Conservation (phyloP, 2,329 filamentous ascomycete species). For the Verticillium dahliae region DNA sequence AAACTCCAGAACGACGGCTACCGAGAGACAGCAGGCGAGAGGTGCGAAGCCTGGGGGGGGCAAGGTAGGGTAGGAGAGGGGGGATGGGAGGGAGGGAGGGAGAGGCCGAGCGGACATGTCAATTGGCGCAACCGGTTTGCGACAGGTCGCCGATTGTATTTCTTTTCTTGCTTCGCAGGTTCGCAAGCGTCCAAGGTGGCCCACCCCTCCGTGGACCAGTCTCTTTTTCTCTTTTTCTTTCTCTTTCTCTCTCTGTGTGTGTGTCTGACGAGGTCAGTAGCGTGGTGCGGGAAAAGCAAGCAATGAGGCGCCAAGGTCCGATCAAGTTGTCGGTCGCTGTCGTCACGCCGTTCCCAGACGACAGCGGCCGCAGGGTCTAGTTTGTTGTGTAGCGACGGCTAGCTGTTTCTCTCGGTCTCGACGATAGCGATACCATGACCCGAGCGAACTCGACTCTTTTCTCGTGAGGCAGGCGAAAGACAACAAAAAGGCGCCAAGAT, state of each 20-base stretch:
- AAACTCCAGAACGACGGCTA: background rate
- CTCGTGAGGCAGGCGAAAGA: too few species aligned
- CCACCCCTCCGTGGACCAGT: background rate
- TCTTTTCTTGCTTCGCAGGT: background rate
- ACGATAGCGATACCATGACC: too few species aligned
- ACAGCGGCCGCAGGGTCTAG: background rate
- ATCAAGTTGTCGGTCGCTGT: background rate
- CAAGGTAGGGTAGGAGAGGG: background rate
- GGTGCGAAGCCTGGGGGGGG: background rate
- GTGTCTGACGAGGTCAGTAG: background rate
- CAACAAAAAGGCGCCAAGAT: too few species aligned
- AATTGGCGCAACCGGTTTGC: background rate
- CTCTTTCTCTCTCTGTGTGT: background rate
- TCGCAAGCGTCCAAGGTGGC: background rate
- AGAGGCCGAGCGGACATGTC: background rate
- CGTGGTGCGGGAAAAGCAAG: background rate
- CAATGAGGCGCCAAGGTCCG: background rate
- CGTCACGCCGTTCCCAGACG: background rate
- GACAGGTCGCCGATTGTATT: background rate
- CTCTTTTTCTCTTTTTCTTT: background rate
- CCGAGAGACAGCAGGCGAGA: background rate
- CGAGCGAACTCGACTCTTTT: too few species aligned
- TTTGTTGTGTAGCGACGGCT: background rate
- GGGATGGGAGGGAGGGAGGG: background rate
- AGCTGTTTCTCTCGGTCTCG: background rate